Conservation (phyloP, 345 rosid genomes). For the Hibiscus tridactylites region DNA sequence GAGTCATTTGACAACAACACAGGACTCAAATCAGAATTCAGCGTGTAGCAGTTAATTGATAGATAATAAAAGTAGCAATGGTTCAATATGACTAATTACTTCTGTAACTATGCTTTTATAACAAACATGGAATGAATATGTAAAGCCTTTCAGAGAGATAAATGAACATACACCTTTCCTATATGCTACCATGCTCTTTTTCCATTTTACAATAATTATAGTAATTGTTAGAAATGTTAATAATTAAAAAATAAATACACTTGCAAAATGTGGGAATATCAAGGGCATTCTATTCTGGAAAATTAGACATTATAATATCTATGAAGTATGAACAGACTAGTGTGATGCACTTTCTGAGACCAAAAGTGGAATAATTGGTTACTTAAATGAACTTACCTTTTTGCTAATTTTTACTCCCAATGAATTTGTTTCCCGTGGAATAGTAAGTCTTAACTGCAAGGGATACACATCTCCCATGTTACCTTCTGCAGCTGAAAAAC, state of each 20-base stretch:
- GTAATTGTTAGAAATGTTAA: neutral
- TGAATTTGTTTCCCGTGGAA: constrained; percentile 51
- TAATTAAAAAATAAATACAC: neutral
- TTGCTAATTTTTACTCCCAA: constrained; percentile 84
- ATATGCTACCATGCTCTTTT: neutral
- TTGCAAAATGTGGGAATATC: neutral
- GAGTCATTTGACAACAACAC: neutral
- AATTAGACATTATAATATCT: neutral
- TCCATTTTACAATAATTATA: neutral
- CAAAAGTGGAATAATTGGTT: neutral
- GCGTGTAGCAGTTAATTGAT: neutral
- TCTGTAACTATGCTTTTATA: neutral
- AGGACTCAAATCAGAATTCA: neutral
- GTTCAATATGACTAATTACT: neutral
- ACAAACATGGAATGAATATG: neutral
- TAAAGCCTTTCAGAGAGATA: neutral
- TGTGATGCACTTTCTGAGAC: neutral
- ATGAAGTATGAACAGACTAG: neutral
- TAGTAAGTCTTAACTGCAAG: constrained; percentile 73
- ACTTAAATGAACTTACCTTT: constrained; percentile 39
- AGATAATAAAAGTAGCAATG: neutral
- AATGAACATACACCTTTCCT: neutral
- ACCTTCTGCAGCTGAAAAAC: constrained; percentile 71
- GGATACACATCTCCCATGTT: constrained; percentile 96
- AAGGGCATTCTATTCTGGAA: neutral